Evolutionary conservation across 2,329 filamentous ascomycete genomes (phyloP).

Genomic region (Dothideomycetidae sp.): DNA sequence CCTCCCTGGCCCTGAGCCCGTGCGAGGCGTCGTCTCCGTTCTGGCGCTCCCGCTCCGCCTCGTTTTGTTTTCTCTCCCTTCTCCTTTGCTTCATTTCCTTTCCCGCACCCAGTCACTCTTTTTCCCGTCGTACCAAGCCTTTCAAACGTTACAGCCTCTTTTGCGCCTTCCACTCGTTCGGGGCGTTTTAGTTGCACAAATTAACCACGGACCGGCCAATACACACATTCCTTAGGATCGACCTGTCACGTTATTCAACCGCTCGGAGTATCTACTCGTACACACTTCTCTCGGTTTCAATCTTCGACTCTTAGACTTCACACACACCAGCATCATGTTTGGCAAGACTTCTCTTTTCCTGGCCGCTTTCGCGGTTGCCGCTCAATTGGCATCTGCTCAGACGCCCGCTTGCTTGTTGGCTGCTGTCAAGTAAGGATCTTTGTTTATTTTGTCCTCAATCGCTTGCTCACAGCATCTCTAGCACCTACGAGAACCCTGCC

Average conservation of each 20-base stretch:
- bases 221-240: not conserved
- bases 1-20: no score
- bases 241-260: not conserved
- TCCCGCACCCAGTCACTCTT: constrained; percentile 1
- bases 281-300: not conserved
- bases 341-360: constrained; percentile 31
- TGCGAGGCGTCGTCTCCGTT: no score
- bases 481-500: constrained; percentile 20
- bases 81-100: not conserved
- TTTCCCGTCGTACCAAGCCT: not conserved
- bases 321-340: constrained; percentile 26
- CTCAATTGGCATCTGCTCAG: constrained; percentile 28
- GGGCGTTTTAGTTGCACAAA: not conserved
- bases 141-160: not conserved
- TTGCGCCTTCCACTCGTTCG: constrained; percentile 4
- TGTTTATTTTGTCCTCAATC: not conserved
- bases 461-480: constrained; percentile 13
- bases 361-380: constrained; percentile 31
- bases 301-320: not conserved
- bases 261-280: not conserved
- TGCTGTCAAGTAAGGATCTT: constrained; percentile 34
- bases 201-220: not conserved
- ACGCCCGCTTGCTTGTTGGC: constrained; percentile 36
- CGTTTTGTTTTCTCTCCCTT: not conserved
- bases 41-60: no score